Conservation (phyloP, 2,329 filamentous ascomycete species). For the Aspergillus chevalieri region DNA sequence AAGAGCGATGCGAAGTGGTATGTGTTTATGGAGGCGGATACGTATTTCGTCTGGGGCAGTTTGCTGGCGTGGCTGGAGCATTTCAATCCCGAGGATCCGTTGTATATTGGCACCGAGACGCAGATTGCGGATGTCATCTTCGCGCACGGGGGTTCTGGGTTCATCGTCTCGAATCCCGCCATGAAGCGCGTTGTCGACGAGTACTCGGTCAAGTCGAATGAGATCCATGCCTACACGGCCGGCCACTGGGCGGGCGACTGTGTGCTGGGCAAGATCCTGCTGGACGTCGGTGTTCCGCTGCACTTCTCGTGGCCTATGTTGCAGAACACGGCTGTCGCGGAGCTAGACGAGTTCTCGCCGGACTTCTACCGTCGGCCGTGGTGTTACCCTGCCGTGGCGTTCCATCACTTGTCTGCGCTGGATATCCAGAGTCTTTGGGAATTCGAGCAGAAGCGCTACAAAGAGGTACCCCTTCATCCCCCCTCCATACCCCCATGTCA, state of each 20-base stretch:
- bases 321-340: conserved; percentile 37
- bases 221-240: conserved; percentile 43
- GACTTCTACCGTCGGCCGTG: conserved; percentile 39
- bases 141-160: conserved; percentile 50
- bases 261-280: conserved; percentile 44
- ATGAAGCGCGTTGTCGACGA: conserved; percentile 41
- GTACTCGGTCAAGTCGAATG: conserved; percentile 36
- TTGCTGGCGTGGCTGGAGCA: conserved; percentile 48
- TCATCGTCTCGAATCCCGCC: conserved; percentile 47
- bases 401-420: conserved; percentile 43
- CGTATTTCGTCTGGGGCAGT: conserved; percentile 51
- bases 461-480: conserved; percentile 48
- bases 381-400: conserved; percentile 47
- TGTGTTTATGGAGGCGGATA: conserved; percentile 55
- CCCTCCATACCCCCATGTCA: background rate
- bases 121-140: conserved; percentile 47
- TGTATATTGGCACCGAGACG: conserved; percentile 52
- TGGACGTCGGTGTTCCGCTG: conserved; percentile 42
- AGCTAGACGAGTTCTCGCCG: conserved; percentile 39
- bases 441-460: conserved; percentile 50
- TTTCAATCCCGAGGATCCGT: conserved; percentile 43
- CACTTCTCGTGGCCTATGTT: conserved; percentile 45
- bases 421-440: conserved; percentile 41
- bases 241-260: conserved; percentile 47
- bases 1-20: conserved; percentile 51